These are phyloP conservation scores for Suillus spraguei DNA, from an alignment of 768 basidiomycete species.

Conservation along the genomic window DNA sequence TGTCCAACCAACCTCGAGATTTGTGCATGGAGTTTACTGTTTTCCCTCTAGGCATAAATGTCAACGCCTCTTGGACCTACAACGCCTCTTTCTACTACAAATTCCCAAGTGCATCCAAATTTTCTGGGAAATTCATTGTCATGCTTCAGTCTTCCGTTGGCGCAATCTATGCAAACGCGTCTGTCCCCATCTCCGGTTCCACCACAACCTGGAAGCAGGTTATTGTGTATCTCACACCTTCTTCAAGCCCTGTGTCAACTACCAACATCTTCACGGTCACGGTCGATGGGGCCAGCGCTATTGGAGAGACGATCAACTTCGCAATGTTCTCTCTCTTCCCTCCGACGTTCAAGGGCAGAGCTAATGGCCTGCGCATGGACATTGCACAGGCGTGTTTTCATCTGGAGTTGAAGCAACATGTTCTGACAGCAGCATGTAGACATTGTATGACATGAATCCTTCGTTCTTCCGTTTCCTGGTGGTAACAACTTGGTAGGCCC, in stretches of 20 bases:
- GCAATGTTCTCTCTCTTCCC: constrained; percentile 68
- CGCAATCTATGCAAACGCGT: constrained; percentile 42
- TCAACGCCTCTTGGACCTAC: constrained; percentile 54
- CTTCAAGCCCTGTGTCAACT: constrained; percentile 39
- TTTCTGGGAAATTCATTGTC: constrained; percentile 43
- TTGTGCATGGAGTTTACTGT: constrained; percentile 14
- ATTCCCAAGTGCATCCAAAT: constrained; percentile 48
- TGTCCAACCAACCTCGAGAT: constrained; percentile 12
- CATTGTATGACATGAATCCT: constrained; percentile 56
- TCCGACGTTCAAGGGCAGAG: constrained; percentile 61
- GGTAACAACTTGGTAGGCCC: constrained; percentile 60
- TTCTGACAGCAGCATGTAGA: constrained; percentile 31
- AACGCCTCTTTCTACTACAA: constrained; percentile 62
- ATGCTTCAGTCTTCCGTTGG: constrained; percentile 50
- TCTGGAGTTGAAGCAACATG: not conserved
- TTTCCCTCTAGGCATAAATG: constrained; percentile 50
- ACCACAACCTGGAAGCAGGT: constrained; percentile 55
- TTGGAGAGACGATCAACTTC: constrained; percentile 53
- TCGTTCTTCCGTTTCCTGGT: constrained; percentile 67
- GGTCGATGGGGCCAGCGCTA: constrained; percentile 42
- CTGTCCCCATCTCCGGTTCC: constrained; percentile 41
- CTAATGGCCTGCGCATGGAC: constrained; percentile 64
- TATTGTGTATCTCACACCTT: constrained; percentile 44
- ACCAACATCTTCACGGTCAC: constrained; percentile 57
- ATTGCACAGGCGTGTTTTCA: constrained; percentile 50